Base-by-base conservation (phyloP, 441 rosid species). In the Erysimum cheiri region DNA sequence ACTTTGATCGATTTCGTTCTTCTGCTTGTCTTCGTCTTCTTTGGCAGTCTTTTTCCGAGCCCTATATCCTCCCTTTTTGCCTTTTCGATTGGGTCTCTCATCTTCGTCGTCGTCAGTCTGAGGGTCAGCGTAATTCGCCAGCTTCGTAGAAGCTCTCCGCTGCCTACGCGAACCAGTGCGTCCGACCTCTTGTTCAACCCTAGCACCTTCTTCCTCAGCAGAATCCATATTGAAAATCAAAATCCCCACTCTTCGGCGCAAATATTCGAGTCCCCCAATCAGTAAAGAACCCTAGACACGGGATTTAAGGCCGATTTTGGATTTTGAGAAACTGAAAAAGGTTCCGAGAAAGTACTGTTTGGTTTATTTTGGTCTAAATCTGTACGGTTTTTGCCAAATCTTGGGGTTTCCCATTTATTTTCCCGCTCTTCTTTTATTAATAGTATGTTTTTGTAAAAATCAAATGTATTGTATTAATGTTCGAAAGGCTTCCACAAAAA, bases 191-290 rank as follows among this genome's bases (percentile, higher is more conserved):
- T 39, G 50, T 4, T 14, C 37, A 39, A 14, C 41, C 22, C 4
- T 24, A 37, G 2, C 57, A 13, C 0, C 32, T 10, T 19, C 50
- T 7, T 47, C 66, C 24, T 59, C 35, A 0, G 11, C 3, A 13
- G 26, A 40, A 49, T 8, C 36, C 74, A 60, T 60, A 9, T n/a
- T 48, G 39, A 12, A 24, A 48, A 19, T 49, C 35, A 24, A 32
- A 41, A 35, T 9, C 8, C 15, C 55, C 55, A n/a, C 35, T 49
- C 35, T 10, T 48, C 14, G n/a, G 2, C 54, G 0, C 3, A 37
- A 22, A 55, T n/a, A n/a, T n/a, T n/a, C n/a, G n/a, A n/a, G n/a
- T n/a, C n/a, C n/a, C n/a, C n/a, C n/a, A n/a, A n/a, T n/a, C n/a
- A n/a, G n/a, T n/a, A n/a, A n/a, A n/a, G n/a, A n/a, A n/a, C n/a